Evolutionary conservation across 2,329 filamentous ascomycete genomes (phyloP), one percentile per base, ranked within the genome.

Genomic region (Decorospora gaudefroyi): DNA sequence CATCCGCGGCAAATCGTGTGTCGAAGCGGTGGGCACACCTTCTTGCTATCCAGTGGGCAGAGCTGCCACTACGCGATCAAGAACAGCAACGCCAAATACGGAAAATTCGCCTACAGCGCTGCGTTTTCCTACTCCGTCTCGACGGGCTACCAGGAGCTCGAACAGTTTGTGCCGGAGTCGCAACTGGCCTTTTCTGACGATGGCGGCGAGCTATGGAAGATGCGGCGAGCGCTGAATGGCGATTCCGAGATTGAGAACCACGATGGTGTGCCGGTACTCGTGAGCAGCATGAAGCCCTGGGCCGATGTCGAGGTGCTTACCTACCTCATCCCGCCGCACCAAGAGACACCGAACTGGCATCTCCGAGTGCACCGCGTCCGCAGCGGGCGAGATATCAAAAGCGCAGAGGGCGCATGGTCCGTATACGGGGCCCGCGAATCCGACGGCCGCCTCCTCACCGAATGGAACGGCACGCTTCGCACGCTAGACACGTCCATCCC

Each of bases 41-140:
- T 90, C 76, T 76, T 91, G 16, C 77, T 91, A 6, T 63, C 57
- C 3, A 87, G 84, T 0, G 87, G 88, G 1, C 87, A 92, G 66
- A 85, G 84, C n/a, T 91, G 87, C 69, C 85, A 87, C 67, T 91
- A 91, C 64, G 85, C 87, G 0, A 85, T 91, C 76, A 88, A 88
- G 69, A 87, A 85, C 40, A 88, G 87, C 0, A 87, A 91, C 66
- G 86, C 87, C 49, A 91, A 91, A 62, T 91, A 91, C 67, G 87
- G 87, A 32, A 80, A 82, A 47, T 90, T 91, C 63, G 86, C 86
- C 4, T 91, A 91, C 70, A 87, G 83, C 61, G 84, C 85, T 38
- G 81, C 85, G 0, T 91, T 88, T 65, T 86, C 78, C 13, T 91
- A 90, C 71, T 88, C 84, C 0, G 87, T 90, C 0, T 86, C 87